phyloP scores from a whole-genome alignment of 768 basidiomycete genomes.

The Tulasnella sp. region DNA sequence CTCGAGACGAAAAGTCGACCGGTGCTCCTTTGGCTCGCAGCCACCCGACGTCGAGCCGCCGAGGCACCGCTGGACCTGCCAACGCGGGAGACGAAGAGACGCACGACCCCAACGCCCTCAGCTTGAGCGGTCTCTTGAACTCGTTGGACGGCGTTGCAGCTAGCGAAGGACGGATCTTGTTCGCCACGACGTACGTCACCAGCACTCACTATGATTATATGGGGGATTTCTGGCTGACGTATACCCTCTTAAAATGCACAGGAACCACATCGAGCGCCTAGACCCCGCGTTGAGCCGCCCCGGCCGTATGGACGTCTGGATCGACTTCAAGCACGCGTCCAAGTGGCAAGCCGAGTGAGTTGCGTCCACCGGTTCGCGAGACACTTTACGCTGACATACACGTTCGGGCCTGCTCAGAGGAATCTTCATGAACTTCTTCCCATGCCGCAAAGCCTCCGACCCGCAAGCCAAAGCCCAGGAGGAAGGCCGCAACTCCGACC shows the following conservation, averaged over 20 bases:
- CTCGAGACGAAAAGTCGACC: constrained; percentile 75
- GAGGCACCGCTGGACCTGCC: not conserved
- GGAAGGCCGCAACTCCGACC: constrained; percentile 34
- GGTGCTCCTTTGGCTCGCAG: constrained; percentile 57
- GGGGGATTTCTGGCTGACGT: not conserved
- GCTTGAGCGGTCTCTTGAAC: constrained; percentile 80
- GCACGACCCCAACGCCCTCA: constrained; percentile 76
- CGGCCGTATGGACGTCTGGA: constrained; percentile 84
- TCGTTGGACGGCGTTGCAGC: constrained; percentile 58
- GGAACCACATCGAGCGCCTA: constrained; percentile 86
- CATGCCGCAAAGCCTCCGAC: constrained; percentile 48
- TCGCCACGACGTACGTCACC: constrained; percentile 62
- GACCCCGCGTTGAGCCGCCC: constrained; percentile 55
- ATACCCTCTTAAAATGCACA: not conserved
- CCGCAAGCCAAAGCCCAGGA: constrained; percentile 31
- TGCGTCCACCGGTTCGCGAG: no score
- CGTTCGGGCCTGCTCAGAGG: constrained; percentile 40
- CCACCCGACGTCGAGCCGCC: constrained; percentile 40
- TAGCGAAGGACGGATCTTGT: constrained; percentile 53
- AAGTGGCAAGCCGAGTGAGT: constrained; percentile 78
- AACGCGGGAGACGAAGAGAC: constrained; percentile 37
- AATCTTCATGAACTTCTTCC: constrained; percentile 94
- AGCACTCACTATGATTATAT: not conserved
- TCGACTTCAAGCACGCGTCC: constrained; percentile 85
- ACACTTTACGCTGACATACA: not conserved